Percentiles rank a stretch among this genome's conserved stretches.
phyloP scores from a whole-genome alignment of 106 monocot genomes.

The Platanthera guangdongensis region DNA sequence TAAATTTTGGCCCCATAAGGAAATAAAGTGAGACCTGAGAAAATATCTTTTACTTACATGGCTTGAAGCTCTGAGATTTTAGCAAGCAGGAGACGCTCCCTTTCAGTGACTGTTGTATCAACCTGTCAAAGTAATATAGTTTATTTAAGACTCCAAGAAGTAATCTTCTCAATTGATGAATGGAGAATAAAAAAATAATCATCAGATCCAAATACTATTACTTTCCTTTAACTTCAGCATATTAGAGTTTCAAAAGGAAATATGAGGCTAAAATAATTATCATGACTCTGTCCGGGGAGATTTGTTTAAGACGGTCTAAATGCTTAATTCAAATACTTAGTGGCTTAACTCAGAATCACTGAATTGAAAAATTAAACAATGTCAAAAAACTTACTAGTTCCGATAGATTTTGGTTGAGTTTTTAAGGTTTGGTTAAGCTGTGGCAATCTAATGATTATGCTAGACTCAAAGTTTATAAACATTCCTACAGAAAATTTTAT shows the following conservation, averaged over 20 bases:
- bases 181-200: background rate
- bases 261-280: background rate
- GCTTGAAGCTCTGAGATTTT: constrained; percentile 81
- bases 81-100: constrained; percentile 66
- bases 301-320: background rate
- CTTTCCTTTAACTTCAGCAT: background rate
- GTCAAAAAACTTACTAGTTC: background rate
- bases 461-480: background rate
- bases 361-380: background rate
- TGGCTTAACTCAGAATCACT: background rate
- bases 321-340: background rate
- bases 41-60: constrained; percentile 33
- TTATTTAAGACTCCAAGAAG: constrained; percentile 2
- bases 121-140: constrained; percentile 15
- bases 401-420: background rate
- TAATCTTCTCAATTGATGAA: constrained; percentile 1
- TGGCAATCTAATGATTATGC: background rate
- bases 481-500: no score
- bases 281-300: background rate
- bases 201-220: background rate
- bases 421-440: background rate
- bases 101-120: constrained; percentile 53
- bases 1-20: background rate
- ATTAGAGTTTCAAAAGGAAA: background rate
- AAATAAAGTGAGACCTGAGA: background rate